Evolutionary conservation across 306 rosid species (phyloP), one percentile per base, ranked within the genome.

Genomic region (Cicer pinnatifidum): DNA sequence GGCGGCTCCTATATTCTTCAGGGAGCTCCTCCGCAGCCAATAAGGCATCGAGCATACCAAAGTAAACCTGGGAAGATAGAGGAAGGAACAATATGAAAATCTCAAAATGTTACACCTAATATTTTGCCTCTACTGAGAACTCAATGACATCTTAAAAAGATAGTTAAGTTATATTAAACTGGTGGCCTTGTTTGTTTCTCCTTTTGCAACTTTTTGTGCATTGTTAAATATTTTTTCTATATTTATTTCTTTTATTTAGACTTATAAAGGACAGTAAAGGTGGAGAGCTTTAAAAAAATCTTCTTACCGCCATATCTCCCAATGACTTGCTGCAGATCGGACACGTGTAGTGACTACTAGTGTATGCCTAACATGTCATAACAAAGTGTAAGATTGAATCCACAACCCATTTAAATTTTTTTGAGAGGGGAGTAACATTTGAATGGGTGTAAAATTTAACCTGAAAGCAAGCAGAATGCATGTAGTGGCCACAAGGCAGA

Each of bases 401-500:
- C 80, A 64, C 58, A 71, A 15, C 48, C 51, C 7, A 44, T 11
- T 12, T 82, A 16, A 51, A 15, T 41, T 41, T 19, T 1, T 10
- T 47, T 40, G 53, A 38, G 69, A 69, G 48, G 47, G 47, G 8
- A 50, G 4, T 78, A 60, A 62, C 64, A 70, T 45, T 44, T 57
- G 60, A 71, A 80, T 40, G 66, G 63, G 60, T 61, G 52, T 69
- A 54, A 68, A 43, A 81, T 11, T 11, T 60, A 67, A 95, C 99
- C 99, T 91, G 97, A 83, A 95, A 95, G 91, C 99, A 95, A 72
- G 99, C 97, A 70, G 99, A 95, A 90, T 95, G 99, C 99, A 95
- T 95, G 82, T 90, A 92, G 71, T 91, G 99, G 74, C 99, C 99
- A 82, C 99, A 95, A 41, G 99, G 97, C 73, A 88, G 87, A 72